These are phyloP conservation scores for Neurospora terricola DNA, from an alignment of 495 filamentous ascomycete genomes.

Conservation along the genomic window DNA sequence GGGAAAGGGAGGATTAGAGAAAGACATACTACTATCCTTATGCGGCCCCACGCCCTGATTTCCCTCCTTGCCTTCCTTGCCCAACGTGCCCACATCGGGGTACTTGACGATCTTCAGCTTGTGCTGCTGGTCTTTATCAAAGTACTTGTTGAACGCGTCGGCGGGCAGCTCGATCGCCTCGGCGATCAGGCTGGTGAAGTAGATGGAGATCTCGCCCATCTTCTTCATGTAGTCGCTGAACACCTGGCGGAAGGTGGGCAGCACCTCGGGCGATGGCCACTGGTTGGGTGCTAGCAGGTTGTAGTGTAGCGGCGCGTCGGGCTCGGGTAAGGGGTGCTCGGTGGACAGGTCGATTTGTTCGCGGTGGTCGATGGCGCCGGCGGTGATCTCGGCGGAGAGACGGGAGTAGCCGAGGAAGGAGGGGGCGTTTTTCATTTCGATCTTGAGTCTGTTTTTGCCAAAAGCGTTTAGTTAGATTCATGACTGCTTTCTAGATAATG, in stretches of 20 bases:
- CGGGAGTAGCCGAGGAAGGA: constrained; percentile 54
- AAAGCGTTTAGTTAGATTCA: neutral
- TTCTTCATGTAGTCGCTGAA: constrained; percentile 65
- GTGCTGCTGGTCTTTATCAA: constrained; percentile 72
- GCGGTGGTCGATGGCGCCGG: constrained; percentile 53
- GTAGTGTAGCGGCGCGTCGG: constrained; percentile 59
- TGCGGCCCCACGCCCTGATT: constrained; percentile 81
- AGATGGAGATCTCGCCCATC: constrained; percentile 60
- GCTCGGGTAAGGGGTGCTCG: constrained; percentile 55
- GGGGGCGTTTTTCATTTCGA: constrained; percentile 82
- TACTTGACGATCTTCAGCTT: constrained; percentile 93
- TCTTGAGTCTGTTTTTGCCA: constrained; percentile 44
- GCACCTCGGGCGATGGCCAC: constrained; percentile 62
- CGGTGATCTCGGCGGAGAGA: constrained; percentile 53
- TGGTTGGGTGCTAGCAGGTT: constrained; percentile 81
- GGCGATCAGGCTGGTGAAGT: constrained; percentile 76
- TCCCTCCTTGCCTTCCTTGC: constrained; percentile 33
- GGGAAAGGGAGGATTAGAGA: neutral
- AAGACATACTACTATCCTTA: constrained; percentile 61
- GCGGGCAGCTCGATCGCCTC: constrained; percentile 71
- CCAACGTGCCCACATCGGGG: constrained; percentile 47
- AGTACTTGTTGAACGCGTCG: constrained; percentile 72
- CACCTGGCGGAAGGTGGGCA: constrained; percentile 63
- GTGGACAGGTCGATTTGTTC: constrained; percentile 90
- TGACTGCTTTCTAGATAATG: neutral